Conservation (phyloP, 768 basidiomycete species). For the Leccinum rimulosum region DNA sequence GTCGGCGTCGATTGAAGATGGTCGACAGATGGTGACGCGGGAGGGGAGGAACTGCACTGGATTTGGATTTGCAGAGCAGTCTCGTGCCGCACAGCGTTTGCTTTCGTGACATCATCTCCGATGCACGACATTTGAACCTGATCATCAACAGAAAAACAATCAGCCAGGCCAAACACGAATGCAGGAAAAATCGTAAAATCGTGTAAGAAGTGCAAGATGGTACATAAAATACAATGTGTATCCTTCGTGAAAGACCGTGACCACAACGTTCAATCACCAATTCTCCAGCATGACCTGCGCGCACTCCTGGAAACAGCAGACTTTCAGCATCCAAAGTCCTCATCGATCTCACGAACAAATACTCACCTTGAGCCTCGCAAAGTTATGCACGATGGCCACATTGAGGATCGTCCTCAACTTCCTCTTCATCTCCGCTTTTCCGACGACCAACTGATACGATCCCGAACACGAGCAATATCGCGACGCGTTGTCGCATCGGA, state of each 20-base stretch:
- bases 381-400: conserved; percentile 71
- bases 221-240: background rate
- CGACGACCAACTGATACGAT: conserved; percentile 68
- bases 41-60: too few species aligned
- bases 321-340: background rate
- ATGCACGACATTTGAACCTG: too few species aligned
- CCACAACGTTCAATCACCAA: conserved; percentile 26
- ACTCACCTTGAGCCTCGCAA: conserved; percentile 62
- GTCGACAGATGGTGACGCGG: too few species aligned
- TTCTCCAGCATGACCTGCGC: conserved; percentile 38
- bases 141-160: too few species aligned
- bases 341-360: conserved; percentile 1
- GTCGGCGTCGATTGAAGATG: too few species aligned
- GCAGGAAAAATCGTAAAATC: too few species aligned
- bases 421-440: conserved; percentile 67
- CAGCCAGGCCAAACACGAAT: too few species aligned
- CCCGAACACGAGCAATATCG: conserved; percentile 89
- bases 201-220: background rate
- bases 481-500: conserved; percentile 86
- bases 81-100: too few species aligned
- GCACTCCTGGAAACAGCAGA: conserved; percentile 36
- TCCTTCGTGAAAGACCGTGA: background rate
- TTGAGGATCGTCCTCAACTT: conserved; percentile 81
- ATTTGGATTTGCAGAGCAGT: too few species aligned
- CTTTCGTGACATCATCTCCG: too few species aligned